Evolutionary conservation across 495 filamentous ascomycete species (phyloP), one percentile per base, ranked within the genome.

Genomic region (Neurospora africana): DNA sequence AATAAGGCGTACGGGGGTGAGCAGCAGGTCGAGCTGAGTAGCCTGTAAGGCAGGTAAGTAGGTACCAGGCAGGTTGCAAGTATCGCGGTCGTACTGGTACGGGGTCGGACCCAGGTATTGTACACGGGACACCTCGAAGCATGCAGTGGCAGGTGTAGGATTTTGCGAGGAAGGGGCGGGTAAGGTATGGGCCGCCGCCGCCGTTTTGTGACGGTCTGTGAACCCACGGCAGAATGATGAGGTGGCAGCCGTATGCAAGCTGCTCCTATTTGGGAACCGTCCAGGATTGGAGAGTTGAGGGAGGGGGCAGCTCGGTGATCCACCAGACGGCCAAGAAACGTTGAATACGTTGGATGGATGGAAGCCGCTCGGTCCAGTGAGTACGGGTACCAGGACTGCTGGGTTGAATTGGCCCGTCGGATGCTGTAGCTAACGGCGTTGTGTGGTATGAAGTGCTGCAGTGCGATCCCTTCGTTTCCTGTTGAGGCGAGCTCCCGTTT

Each of bases 161-260:
- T 74, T 70, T 73, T 74, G 72, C 72, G 71, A 74, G 71, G 76
- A 78, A 74, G 75, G 76, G 77, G 74, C 75, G 76, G 77, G 75
- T 77, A 73, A 75, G 75, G 75, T 65, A 65, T 65, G 53, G 53
- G 53, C 53, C 53, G 53, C 79, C 76, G 21, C 21, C 47, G 73
- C 79, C 76, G 78, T 76, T 77, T 75, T 75, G 79, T 75, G 76
- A 76, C 67, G 71, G 72, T 41, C 78, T 73, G 69, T 74, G 75
- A 72, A 73, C 79, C 73, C 79, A 75, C 79, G 76, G 78, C 75
- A 77, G 73, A 76, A 77, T 78, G 77, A 75, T 79, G 78, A 80
- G 74, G 74, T 79, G 77, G 79, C 78, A 78, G 74, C 69, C 74
- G 76, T 78, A 78, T 81, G 80, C 79, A 80, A 76, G 76, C 76